These are phyloP conservation scores for Alternaria arborescens DNA, from an alignment of 2,329 filamentous ascomycete genomes.

Conservation along the genomic window DNA sequence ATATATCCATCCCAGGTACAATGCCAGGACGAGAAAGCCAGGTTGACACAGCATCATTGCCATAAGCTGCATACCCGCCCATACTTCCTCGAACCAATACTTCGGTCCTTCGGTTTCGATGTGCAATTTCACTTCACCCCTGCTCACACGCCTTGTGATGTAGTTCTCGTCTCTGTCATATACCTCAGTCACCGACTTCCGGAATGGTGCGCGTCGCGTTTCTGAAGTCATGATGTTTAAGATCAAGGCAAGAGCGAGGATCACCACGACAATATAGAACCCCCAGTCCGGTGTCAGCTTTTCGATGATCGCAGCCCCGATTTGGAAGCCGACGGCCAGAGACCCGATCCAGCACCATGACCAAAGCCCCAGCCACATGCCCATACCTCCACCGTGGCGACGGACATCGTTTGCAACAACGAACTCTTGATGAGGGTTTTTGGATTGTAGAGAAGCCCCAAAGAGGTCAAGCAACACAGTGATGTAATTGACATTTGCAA, in stretches of 20 bases:
- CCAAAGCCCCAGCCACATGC: slow-evolving; percentile 71
- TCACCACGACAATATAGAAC: slow-evolving; percentile 75
- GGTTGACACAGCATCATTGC: slow-evolving; percentile 76
- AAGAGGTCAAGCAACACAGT: slow-evolving; percentile 77
- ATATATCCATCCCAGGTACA: slow-evolving; percentile 83
- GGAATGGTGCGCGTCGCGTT: slow-evolving; percentile 73
- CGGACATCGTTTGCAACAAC: slow-evolving; percentile 73
- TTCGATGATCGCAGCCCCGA: slow-evolving; percentile 75
- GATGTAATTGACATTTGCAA: slow-evolving; percentile 80
- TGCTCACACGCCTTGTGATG: slow-evolving; percentile 65
- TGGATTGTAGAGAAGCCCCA: slow-evolving; percentile 76
- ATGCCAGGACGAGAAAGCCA: slow-evolving; percentile 74
- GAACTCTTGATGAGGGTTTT: slow-evolving; percentile 75
- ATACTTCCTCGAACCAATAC: slow-evolving; percentile 81
- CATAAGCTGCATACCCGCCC: slow-evolving; percentile 72
- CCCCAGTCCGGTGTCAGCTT: slow-evolving; percentile 72
- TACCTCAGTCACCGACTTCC: slow-evolving; percentile 71
- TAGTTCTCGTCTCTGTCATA: slow-evolving; percentile 58
- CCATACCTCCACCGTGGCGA: slow-evolving; percentile 79
- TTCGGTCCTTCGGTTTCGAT: slow-evolving; percentile 74
- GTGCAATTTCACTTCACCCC: slow-evolving; percentile 80
- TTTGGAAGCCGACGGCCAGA: slow-evolving; percentile 73
- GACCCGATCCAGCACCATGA: slow-evolving; percentile 80
- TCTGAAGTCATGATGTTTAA: slow-evolving; percentile 77
- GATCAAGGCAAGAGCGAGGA: slow-evolving; percentile 70